Base-by-base conservation (phyloP, 192 early-diverging fungal species). In the Coemansia sp. region DNA sequence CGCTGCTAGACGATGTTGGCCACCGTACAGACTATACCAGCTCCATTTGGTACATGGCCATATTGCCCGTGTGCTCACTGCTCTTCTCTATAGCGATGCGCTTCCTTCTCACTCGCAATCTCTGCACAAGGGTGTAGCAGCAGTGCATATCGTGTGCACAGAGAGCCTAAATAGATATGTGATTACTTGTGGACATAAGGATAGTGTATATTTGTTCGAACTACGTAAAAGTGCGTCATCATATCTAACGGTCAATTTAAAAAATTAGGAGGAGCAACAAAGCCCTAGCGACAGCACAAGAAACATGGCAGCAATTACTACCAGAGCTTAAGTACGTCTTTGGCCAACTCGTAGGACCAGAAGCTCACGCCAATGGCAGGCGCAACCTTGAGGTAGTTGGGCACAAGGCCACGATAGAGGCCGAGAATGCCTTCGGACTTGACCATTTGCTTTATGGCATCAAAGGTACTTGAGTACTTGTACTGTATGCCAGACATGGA, bases 291-390 rank as follows among this genome's bases (percentile, higher is more conserved):
- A 52, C 50, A 52, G 24, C 22, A 22, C 50, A 52, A 11, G 50
- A 27, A 9, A 29, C 27, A 52, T 24, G 24, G 11, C 50, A 32
- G 52, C 52, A 55, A n/a, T 4, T 30, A 30, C 62, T 73, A 82
- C 80, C 80, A 82, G 70, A 68, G 34, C 65, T 82, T 82, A 50
- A 93, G 74, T 13, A 83, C 47, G 16, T 92, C 90, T 73, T 91
- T 92, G 66, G 86, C 88, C 71, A 87, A 76, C 68, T 94, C 93
- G 55, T 94, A 93, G 13, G 90, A 88, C 68, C 89, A 88, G 79
- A 94, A 92, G 52, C 89, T 90, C 40, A 94, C 89, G 63, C 89
- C 89, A 52, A 92, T 93, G 12, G 91, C 93, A 18, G 93, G 93
- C 0, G 89, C 91, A 3, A 94, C 91, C 70, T 94, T 94, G 35